These are phyloP conservation scores for Suillus subluteus DNA, from an alignment of 768 basidiomycete genomes.

Conservation along the genomic window DNA sequence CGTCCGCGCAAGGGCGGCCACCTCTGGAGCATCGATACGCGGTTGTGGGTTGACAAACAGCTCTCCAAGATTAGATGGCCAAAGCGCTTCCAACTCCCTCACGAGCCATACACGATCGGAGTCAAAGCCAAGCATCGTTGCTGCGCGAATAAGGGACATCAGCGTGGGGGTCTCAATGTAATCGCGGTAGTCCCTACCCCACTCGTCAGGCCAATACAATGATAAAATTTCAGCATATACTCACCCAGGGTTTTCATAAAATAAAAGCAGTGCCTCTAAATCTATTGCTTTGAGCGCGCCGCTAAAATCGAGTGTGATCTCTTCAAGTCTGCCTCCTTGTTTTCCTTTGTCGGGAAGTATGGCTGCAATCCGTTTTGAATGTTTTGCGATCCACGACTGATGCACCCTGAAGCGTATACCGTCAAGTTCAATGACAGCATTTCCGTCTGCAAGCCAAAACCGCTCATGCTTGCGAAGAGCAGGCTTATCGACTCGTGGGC, in stretches of 20 bases:
- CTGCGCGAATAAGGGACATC: slow-evolving; percentile 39
- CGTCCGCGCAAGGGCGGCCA: slow-evolving; percentile 34
- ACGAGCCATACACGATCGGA: slow-evolving; percentile 32
- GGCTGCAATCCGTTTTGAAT: slow-evolving; percentile 35
- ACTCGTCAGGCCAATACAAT: not conserved
- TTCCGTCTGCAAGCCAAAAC: slow-evolving; percentile 43
- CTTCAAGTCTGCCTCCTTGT: not conserved
- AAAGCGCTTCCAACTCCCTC: slow-evolving; percentile 33
- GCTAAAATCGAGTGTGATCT: not conserved
- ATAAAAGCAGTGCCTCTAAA: not conserved
- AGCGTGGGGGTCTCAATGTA: slow-evolving; percentile 33
- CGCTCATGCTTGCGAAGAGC: slow-evolving; percentile 17
- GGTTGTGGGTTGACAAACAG: slow-evolving; percentile 9
- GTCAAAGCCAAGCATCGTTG: slow-evolving; percentile 37
- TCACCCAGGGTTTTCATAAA: slow-evolving; percentile 11
- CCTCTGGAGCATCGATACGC: slow-evolving; percentile 31
- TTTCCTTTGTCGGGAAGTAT: slow-evolving; percentile 2
- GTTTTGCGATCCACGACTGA: slow-evolving; percentile 32
- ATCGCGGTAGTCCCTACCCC: slow-evolving; percentile 27
- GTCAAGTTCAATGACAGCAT: slow-evolving; percentile 37
- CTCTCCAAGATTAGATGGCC: slow-evolving; percentile 26
- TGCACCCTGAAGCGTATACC: slow-evolving; percentile 40
- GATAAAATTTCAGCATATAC: not conserved
- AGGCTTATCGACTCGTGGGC: not conserved
- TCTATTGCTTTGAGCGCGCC: slow-evolving; percentile 1